phyloP scores from a whole-genome alignment of 2,329 filamentous ascomycete genomes.

The Furcasterigmium furcatum region DNA sequence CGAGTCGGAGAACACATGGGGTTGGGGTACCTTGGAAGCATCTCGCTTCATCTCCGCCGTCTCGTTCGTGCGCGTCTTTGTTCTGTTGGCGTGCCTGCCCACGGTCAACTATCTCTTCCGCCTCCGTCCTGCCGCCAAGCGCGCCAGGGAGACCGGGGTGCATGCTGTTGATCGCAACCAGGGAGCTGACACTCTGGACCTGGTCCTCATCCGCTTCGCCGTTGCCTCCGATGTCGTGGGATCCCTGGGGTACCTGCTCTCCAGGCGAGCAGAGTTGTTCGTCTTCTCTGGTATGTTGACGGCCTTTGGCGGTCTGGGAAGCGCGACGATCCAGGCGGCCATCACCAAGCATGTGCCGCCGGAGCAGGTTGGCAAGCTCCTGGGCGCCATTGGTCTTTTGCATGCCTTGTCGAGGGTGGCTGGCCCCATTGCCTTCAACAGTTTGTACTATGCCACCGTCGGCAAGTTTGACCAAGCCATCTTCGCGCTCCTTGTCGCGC shows the following conservation, averaged over 20 bases:
- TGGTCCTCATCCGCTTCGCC: slow-evolving; percentile 71
- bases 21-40: slow-evolving; percentile 78
- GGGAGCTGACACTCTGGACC: slow-evolving; percentile 76
- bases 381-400: slow-evolving; percentile 82
- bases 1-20: slow-evolving; percentile 72
- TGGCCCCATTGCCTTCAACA: slow-evolving; percentile 79
- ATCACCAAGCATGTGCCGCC: slow-evolving; percentile 89
- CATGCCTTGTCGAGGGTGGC: slow-evolving; percentile 79
- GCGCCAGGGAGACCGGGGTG: slow-evolving; percentile 31
- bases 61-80: slow-evolving; percentile 71
- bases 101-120: slow-evolving; percentile 74
- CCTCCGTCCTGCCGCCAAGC: slow-evolving; percentile 41
- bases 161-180: slow-evolving; percentile 44
- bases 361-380: slow-evolving; percentile 78
- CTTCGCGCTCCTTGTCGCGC: slow-evolving; percentile 68
- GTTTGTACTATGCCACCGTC: slow-evolving; percentile 81
- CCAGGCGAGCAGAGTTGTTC: slow-evolving; percentile 61
- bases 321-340: slow-evolving; percentile 78
- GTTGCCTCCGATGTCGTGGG: slow-evolving; percentile 76
- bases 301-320: slow-evolving; percentile 78
- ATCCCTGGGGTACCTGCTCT: slow-evolving; percentile 70
- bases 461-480: slow-evolving; percentile 75
- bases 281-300: slow-evolving; percentile 69
- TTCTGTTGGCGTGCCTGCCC: slow-evolving; percentile 74
- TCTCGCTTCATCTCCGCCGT: slow-evolving; percentile 78